Base-by-base conservation (phyloP, 108 stramenopile species). In the Fragilariopsis cylindrus region DNA sequence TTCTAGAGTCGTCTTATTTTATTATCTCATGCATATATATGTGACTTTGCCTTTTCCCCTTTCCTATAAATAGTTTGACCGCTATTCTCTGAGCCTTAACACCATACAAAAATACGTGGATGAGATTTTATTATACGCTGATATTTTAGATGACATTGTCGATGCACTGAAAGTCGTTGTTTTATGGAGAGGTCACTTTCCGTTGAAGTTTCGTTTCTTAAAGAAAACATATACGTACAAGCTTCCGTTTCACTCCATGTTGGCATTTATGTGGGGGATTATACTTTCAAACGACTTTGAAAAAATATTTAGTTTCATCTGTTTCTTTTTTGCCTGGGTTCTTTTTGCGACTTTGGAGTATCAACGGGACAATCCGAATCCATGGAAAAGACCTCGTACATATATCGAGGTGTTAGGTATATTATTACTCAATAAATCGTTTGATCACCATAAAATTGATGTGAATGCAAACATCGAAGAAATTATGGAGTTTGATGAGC, bases 191-290 rank as follows among this genome's bases (percentile, higher is more conserved):
- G 76, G 74, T 39, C 69, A 78, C 40, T 70, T 55, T 41, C 48
- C 69, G 13, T 39, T 71, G 15, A 16, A n/a, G 40, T 62, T 60
- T 42, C 62, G 12, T 19, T 78, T 49, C 44, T 64, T 70, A 19
- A 48, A 52, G 45, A 57, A 54, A 12, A 12, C n/a, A 18, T 40
- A 64, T 9, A 48, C 71, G 16, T 6, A 81, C 15, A 57, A 63
- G 15, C 69, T 85, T 39, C 90, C 90, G 21, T 53, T 90, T 48
- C 82, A 81, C 65, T 88, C 87, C 1, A 47, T 84, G 60, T 49
- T 81, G 42, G 67, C 80, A 8, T 90, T 90, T 21, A 58, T 40
- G 30, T 64, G 77, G 77, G 77, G 71, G 1, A 58, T 78, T 49
- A 57, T 63, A n/a, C 43, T 78, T 39, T 41, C 71, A 13, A 41